phyloP scores from a whole-genome alignment of 2,329 filamentous ascomycete genomes.

The Cyphellophora europaea region DNA sequence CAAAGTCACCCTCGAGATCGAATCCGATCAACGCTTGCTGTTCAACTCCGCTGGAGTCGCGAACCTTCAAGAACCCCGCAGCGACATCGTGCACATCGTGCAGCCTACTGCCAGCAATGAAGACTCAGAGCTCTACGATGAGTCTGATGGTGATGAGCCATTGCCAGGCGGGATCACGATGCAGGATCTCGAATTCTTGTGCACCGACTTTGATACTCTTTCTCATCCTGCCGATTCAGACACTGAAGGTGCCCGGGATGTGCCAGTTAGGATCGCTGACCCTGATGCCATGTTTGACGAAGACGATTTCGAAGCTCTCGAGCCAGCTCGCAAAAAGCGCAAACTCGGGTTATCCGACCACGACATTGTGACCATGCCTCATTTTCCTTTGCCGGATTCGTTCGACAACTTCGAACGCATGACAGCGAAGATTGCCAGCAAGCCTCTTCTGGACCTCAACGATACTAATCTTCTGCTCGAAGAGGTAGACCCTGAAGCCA shows the following conservation, averaged over 20 bases:
- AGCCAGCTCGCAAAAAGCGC: conserved; percentile 56
- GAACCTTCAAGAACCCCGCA: conserved; percentile 5
- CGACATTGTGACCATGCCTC: conserved; percentile 42
- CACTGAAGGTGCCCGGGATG: conserved; percentile 15
- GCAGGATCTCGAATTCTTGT: conserved; percentile 74
- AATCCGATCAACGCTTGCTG: conserved; percentile 73
- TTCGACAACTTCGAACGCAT: conserved; percentile 73
- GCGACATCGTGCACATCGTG: conserved; percentile 26
- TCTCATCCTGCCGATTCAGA: conserved; percentile 39
- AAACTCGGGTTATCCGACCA: conserved; percentile 39
- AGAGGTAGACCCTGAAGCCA: conserved; percentile 57
- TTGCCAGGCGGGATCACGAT: conserved; percentile 60
- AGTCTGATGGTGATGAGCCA: conserved; percentile 54
- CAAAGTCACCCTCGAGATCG: conserved; percentile 80
- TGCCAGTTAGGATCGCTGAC: conserved; percentile 11
- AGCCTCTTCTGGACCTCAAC: conserved; percentile 74
- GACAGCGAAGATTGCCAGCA: conserved; percentile 64
- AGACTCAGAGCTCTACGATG: conserved; percentile 39
- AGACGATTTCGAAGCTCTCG: conserved; percentile 38
- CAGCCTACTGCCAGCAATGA: conserved; percentile 31
- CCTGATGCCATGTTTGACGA: conserved; percentile 48
- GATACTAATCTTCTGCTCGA: conserved; percentile 83
- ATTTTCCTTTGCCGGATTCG: conserved; percentile 53
- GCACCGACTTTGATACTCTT: conserved; percentile 71
- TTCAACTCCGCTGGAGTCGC: conserved; percentile 56